A percentile compares a stretch with the other conserved stretches of the same genome.
Evolutionary conservation across 176 grass and related monocot species (phyloP).

Genomic region (Oryza nivara): DNA sequence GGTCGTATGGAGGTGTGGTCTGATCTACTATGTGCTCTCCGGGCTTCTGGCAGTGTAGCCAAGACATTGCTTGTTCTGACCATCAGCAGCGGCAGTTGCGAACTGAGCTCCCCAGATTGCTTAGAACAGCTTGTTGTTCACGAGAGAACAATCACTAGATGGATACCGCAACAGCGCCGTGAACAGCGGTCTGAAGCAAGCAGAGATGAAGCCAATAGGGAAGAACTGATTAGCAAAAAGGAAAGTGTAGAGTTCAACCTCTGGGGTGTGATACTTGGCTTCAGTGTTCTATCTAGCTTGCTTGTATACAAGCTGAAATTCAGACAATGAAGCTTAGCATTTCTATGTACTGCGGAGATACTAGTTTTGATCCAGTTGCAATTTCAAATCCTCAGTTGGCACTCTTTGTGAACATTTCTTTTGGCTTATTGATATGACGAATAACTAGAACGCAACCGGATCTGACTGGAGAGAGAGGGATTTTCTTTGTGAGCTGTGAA

Average conservation of each 20-base stretch:
- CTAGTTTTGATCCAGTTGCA: neutral
- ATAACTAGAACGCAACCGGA: no score
- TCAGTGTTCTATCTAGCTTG: conserved; percentile 35
- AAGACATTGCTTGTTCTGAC: conserved; percentile 69
- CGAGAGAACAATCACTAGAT: conserved; percentile 60
- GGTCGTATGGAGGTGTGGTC: conserved; percentile 54
- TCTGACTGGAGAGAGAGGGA: no score
- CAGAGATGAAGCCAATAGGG: neutral
- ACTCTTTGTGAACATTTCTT: neutral
- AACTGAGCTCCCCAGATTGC: conserved; percentile 40
- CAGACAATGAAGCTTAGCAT: conserved; percentile 21
- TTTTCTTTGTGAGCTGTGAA: no score
- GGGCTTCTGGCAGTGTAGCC: conserved; percentile 65
- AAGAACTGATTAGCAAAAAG: neutral
- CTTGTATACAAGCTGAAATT: conserved; percentile 53
- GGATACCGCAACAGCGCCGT: conserved; percentile 56
- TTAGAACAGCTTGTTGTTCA: conserved; percentile 55
- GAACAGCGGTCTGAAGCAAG: conserved; percentile 6
- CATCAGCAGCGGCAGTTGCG: conserved; percentile 2
- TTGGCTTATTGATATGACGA: neutral
- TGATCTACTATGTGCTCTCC: conserved; percentile 52
- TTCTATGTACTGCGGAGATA: neutral
- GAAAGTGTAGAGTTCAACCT: neutral
- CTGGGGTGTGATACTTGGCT: conserved; percentile 38
- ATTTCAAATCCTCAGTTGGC: neutral